phyloP scores from a whole-genome alignment of 371 early-diverging fungal species.

The Haplosporangium sp. region DNA sequence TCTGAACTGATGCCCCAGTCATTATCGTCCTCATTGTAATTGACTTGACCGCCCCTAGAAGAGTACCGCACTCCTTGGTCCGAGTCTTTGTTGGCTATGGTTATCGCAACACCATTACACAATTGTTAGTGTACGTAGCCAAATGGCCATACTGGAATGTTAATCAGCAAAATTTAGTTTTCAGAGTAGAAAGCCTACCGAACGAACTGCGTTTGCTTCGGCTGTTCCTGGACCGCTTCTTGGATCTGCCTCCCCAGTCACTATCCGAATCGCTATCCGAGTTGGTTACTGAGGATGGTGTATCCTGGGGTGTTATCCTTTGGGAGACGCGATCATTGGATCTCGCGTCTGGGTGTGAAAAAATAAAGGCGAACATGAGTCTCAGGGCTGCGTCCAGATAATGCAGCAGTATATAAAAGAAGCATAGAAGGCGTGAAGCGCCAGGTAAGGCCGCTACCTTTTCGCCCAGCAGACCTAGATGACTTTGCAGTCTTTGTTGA shows the following conservation, averaged over 20 bases:
- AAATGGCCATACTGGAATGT: neutral
- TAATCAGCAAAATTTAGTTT: neutral
- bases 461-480: conserved; percentile 30
- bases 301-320: conserved; percentile 34
- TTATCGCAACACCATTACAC: neutral
- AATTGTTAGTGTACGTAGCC: neutral
- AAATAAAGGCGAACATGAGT: neutral
- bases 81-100: conserved; percentile 32
- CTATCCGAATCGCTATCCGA: conserved; percentile 53
- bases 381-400: neutral
- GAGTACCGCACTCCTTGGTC: conserved; percentile 46
- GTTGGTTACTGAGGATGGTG: conserved; percentile 42
- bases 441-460: conserved; percentile 11
- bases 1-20: conserved; percentile 54
- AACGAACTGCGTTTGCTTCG: conserved; percentile 21
- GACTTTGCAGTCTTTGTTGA: conserved; percentile 21
- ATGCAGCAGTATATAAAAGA: neutral
- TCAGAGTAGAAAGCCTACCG: conserved; percentile 17
- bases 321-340: conserved; percentile 28
- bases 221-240: conserved; percentile 18
- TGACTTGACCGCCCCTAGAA: conserved; percentile 50
- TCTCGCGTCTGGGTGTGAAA: conserved; percentile 19
- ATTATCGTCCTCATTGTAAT: conserved; percentile 55
- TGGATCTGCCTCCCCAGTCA: conserved; percentile 42
- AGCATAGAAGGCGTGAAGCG: neutral